Base-by-base conservation (phyloP, 2,329 filamentous ascomycete species). In the Exophiala sideris region DNA sequence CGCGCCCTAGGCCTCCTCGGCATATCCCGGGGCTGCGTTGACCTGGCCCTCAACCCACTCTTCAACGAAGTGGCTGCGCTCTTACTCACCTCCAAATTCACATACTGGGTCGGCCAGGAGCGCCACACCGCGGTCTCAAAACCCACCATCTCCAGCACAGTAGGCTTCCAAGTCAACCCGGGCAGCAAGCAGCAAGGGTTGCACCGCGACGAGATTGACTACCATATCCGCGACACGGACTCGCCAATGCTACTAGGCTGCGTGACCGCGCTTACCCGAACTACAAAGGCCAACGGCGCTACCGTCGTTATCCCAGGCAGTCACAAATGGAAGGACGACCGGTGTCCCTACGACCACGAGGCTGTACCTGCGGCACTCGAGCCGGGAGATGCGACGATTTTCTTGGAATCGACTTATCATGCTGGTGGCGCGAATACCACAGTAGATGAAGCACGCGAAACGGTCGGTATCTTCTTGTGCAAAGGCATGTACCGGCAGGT, bases 161-260 rank as follows among this genome's bases (percentile, higher is more conserved):
- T 67, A 11, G 59, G 64, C 8, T 67, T 68, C 48, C 42, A 62
- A 63, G 62, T 65, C 21, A 62, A 61, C 1, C 63, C 64, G 2
- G 62, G 64, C 1, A 55, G 40, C 7, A 57, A 48, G 50, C 56
- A 57, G 1, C 65, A 67, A 48, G 59, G 50, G 4, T 44, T 67
- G 18, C 65, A 67, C 50, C 61, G 65, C 14, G 65, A 67, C 47
- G 65, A 67, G 48, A 70, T 66, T 53, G 64, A 66, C 50, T 66
- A 67, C 51, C 64, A 68, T 20, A 57, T 60, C 1, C 59, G 65
- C 9, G 65, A 70, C 47, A 63, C 63, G 21, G 65, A 69, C 45
- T 61, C 68, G 53, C 67, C 71, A 1, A 65, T 70, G 5, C 67
- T 73, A 67, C 62, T 72, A 8, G 70, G 69, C 11, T 71, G 69